Evolutionary conservation across 805 yeast species (phyloP).

Genomic region (Kodamaea sagamina): DNA sequence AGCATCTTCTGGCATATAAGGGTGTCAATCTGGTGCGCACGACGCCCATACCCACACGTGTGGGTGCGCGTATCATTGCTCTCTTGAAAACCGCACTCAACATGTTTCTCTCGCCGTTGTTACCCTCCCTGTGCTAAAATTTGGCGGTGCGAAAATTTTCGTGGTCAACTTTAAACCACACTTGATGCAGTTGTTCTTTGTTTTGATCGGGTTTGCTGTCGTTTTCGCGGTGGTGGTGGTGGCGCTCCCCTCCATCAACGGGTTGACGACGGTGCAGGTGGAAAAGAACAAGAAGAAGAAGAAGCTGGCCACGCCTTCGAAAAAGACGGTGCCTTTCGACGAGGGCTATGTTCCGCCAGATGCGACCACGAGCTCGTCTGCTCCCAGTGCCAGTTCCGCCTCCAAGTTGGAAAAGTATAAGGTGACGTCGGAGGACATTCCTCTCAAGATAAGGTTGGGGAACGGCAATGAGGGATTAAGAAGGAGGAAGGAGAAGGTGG

Average conservation of each 20-base stretch:
- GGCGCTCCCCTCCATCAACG: slow-evolving; percentile 51
- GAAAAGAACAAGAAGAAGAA: slow-evolving; percentile 19
- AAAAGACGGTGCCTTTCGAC: slow-evolving; percentile 13
- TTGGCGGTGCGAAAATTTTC: background rate
- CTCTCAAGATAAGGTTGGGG: slow-evolving; percentile 24
- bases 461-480: slow-evolving; percentile 20
- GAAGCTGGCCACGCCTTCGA: slow-evolving; percentile 9
- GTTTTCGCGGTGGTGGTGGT: slow-evolving; percentile 43
- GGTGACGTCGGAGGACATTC: slow-evolving; percentile 39
- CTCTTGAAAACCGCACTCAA: background rate
- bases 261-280: slow-evolving; percentile 47
- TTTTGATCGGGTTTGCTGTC: slow-evolving; percentile 42
- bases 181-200: slow-evolving; percentile 32
- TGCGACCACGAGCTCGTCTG: slow-evolving; percentile 17
- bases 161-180: background rate
- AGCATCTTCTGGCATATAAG: slow-evolving; percentile 7
- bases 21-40: background rate
- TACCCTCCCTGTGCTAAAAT: background rate
- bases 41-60: background rate
- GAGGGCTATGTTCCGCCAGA: slow-evolving; percentile 46
- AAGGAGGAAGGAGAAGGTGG: slow-evolving; percentile 35
- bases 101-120: background rate
- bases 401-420: slow-evolving; percentile 29
- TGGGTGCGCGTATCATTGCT: background rate
- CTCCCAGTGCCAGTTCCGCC: slow-evolving; percentile 23